Evolutionary conservation across 2,329 filamentous ascomycete genomes (phyloP), one percentile per base, ranked within the genome.

Genomic region (Claviceps sp.): DNA sequence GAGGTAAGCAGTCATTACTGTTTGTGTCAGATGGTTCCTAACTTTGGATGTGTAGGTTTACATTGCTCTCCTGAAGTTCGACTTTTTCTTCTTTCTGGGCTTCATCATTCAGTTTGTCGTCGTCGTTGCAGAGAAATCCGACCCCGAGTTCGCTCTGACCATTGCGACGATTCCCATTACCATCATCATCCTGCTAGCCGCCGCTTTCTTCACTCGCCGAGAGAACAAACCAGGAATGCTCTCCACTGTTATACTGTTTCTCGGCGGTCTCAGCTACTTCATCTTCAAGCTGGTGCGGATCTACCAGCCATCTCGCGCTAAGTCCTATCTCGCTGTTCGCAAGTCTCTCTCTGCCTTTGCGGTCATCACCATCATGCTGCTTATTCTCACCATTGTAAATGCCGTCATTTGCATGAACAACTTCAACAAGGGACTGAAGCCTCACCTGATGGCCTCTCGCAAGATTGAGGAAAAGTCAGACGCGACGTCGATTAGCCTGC

Each of bases 61-160:
- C 70, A 96, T 98, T 63, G 89, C 93, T 40, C 79, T 98, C 11
- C 78, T 98, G 58, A 98, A 98, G 70, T 98, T 98, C 67, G 93
- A 98, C 71, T 97, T 98, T 71, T 98, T 98, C 81, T 97, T 98
- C 76, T 98, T 98, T 77, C 81, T 98, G 49, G 93, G 91, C 51
- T 98, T 98, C 68, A 97, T 93, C 6, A 88, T 98, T 47, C 93
- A 98, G 65, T 98, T 98, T 68, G 79, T 97, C 51, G 91, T 98
- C 60, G 86, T 97, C 54, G 89, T 98, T 54, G 84, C 80, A 45
- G 73, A 75, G 45, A 78, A 74, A 54, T 77, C 77, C 47, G 78
- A 84, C 56, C 73, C 81, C 61, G 93, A 98, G 67, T 88, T 93
- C 61, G 85, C 79, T 51, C 75, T 97, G 50, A 98, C 94, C 7